Base-by-base conservation (phyloP, 78 protist species). In the Ministeria vibrans region DNA sequence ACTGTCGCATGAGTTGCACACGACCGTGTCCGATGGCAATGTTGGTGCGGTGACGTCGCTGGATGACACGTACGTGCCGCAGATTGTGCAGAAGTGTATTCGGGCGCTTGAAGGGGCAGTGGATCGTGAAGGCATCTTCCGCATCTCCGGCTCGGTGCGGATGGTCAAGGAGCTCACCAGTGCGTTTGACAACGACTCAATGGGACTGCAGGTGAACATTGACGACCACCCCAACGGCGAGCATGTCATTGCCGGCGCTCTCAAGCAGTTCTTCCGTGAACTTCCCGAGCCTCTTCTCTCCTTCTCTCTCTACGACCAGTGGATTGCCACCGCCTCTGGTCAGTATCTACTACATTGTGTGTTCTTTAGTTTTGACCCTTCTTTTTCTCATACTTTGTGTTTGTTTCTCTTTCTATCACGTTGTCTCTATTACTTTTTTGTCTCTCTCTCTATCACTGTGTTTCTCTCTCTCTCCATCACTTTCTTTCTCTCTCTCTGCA, bases 241-340 rank as follows among this genome's bases (percentile, higher is more conserved):
- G n/a, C 71, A 63, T 25, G 6, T 20, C 71, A 41, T 63, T 30
- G 71, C 71, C 25, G 11, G 71, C 13, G 42, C 43, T n/a, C 53
- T 69, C 39, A 69, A 69, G 75, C 75, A 42, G n/a, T 69, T 20
- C 53, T 43, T 69, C 75, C 45, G 75, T 30, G 75, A 69, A 32
- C 53, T 69, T 2, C 75, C 75, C 45, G 75, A 69, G 39, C 53
- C 75, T n/a, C 75, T 69, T 0, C 53, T 69, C 34, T 23, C 53
- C 44, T 27, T 18, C 1, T 30, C 15, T 30, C 53, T 42, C 22
- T 69, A 69, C 34, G 75, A 69, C 55, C 1, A 38, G 6, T 69
- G 41, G 42, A 27, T 39, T 11, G 53, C 46, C 13, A 53, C 75
- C 15, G n/a, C n/a, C n/a, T n/a, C n/a, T n/a, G n/a, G n/a, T n/a